These are phyloP conservation scores for Dioszegia hungarica DNA, from an alignment of 768 basidiomycete genomes.

Conservation along the genomic window DNA sequence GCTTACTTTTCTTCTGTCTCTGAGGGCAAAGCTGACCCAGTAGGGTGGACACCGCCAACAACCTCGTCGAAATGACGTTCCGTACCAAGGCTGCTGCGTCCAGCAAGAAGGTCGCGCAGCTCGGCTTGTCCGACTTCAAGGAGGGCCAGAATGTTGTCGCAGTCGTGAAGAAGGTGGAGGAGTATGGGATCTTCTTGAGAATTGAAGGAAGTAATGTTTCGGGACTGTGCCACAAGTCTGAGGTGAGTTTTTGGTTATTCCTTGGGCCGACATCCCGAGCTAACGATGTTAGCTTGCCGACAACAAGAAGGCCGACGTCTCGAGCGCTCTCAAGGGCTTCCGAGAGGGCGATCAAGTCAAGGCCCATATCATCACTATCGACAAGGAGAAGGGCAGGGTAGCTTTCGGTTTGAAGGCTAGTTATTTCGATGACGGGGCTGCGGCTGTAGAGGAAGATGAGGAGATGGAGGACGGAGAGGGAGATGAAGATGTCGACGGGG, in stretches of 20 bases:
- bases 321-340: slow-evolving; percentile 72
- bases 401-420: slow-evolving; percentile 82
- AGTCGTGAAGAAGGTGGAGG: slow-evolving; percentile 71
- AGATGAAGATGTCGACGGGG: slow-evolving; percentile 44
- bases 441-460: slow-evolving; percentile 38
- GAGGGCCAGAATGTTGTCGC: slow-evolving; percentile 79
- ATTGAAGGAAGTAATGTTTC: slow-evolving; percentile 77
- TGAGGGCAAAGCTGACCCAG: neutral
- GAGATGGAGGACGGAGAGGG: slow-evolving; percentile 41
- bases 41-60: slow-evolving; percentile 66
- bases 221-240: slow-evolving; percentile 90
- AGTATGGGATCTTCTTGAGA: slow-evolving; percentile 87
- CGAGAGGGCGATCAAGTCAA: slow-evolving; percentile 81
- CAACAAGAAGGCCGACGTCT: slow-evolving; percentile 72
- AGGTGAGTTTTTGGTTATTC: slow-evolving; percentile 55
- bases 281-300: slow-evolving; percentile 68
- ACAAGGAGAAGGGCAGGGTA: slow-evolving; percentile 73
- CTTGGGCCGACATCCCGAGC: neutral
- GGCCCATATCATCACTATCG: slow-evolving; percentile 67
- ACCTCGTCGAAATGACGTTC: slow-evolving; percentile 87
- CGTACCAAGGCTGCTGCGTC: slow-evolving; percentile 49
- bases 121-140: slow-evolving; percentile 56
- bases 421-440: slow-evolving; percentile 59
- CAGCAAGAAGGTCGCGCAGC: slow-evolving; percentile 34
- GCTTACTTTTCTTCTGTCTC: slow-evolving; percentile 12